A percentile compares a stretch with the other conserved stretches of the same genome.
Conservation (phyloP, 768 basidiomycete species). For the Mycena indigotica region DNA sequence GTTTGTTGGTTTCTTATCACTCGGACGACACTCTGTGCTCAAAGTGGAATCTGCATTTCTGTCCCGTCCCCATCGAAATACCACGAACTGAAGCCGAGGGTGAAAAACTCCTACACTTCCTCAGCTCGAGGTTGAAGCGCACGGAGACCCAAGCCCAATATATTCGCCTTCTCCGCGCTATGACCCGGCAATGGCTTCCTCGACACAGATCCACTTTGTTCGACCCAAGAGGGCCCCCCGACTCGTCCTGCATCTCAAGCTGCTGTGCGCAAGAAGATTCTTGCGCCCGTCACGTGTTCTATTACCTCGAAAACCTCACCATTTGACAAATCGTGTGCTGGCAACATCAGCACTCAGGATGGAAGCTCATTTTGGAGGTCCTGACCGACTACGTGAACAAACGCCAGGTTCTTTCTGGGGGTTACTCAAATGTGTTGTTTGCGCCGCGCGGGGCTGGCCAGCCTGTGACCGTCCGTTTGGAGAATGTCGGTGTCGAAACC, state of each 20-base stretch:
- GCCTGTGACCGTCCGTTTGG: conserved; percentile 50
- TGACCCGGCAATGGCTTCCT: conserved; percentile 79
- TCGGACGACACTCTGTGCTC: too few species aligned
- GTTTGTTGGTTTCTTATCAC: too few species aligned
- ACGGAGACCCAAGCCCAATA: too few species aligned
- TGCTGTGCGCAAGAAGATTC: conserved; percentile 46
- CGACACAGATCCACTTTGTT: conserved; percentile 69
- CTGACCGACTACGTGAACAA: conserved; percentile 74
- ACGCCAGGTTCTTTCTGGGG: conserved; percentile 46
- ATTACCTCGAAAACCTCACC: conserved; percentile 71
- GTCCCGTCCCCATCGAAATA: too few species aligned
- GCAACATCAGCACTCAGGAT: conserved; percentile 82
- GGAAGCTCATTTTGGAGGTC: conserved; percentile 83
- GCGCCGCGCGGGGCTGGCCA: conserved; percentile 40
- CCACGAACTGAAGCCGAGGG: too few species aligned
- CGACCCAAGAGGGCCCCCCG: conserved; percentile 31
- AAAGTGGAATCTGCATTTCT: too few species aligned
- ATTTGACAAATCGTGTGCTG: conserved; percentile 73
- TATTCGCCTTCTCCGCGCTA: conserved; percentile 73
- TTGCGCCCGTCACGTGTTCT: conserved; percentile 71
- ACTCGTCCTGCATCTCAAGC: conserved; percentile 24
- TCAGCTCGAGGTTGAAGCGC: too few species aligned
- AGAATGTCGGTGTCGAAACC: conserved; percentile 75
- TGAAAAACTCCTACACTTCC: too few species aligned
- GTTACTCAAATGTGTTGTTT: conserved; percentile 58